Conservation (phyloP, 1,284 basidiomycete genomes). For the Austroboletus novae-zelandiae region DNA sequence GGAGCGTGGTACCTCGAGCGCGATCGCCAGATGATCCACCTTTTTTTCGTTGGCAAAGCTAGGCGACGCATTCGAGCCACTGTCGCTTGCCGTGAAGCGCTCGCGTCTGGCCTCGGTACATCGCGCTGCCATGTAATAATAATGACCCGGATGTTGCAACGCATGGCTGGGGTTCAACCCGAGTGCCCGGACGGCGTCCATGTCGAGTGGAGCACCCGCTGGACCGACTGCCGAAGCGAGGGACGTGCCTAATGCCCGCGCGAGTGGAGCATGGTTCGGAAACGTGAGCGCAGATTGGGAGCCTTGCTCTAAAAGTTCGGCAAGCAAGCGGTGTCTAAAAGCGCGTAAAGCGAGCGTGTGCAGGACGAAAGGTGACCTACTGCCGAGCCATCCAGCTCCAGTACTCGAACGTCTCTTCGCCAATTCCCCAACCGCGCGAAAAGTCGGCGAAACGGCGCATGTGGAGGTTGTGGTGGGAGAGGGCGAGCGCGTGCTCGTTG, state of each 20-base stretch:
- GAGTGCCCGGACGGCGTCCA: constrained; percentile 51
- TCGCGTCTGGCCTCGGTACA: constrained; percentile 76
- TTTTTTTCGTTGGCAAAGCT: constrained; percentile 85
- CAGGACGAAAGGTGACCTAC: constrained; percentile 44
- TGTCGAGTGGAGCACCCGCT: constrained; percentile 38
- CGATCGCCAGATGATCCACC: constrained; percentile 79
- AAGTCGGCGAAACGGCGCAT: constrained; percentile 85
- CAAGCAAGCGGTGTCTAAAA: constrained; percentile 78
- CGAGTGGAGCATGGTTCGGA: constrained; percentile 51
- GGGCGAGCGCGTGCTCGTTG: constrained; percentile 73
- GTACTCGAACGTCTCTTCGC: constrained; percentile 95
- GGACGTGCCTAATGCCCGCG: constrained; percentile 31
- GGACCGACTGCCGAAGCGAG: constrained; percentile 17
- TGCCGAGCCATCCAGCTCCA: constrained; percentile 97
- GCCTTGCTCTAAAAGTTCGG: constrained; percentile 84
- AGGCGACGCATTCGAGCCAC: constrained; percentile 41
- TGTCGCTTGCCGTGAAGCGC: constrained; percentile 61
- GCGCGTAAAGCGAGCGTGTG: background rate
- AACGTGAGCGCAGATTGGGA: constrained; percentile 66
- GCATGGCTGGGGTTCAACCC: constrained; percentile 71
- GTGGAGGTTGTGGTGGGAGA: constrained; percentile 82
- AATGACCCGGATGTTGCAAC: constrained; percentile 86
- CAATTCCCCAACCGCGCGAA: constrained; percentile 92
- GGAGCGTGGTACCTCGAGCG: constrained; percentile 62
- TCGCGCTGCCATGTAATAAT: constrained; percentile 84